Evolutionary conservation across 805 yeast genomes (phyloP), one percentile per base, ranked within the genome.

Genomic region (Hermanozyma aechmeae): DNA sequence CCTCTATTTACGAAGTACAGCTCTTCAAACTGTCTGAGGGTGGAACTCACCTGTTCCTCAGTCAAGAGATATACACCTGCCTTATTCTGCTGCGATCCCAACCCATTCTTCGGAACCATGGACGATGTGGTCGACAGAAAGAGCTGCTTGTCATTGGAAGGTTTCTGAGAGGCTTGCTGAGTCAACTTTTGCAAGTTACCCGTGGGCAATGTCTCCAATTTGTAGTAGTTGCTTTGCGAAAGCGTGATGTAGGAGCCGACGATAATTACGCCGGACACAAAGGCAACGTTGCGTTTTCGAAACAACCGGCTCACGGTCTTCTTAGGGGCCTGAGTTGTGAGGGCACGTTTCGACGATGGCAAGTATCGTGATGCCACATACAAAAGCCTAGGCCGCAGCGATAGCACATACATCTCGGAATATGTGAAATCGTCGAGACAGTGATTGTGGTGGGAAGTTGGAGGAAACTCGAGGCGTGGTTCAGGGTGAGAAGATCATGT

Each of bases 1-100:
- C 89, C 87, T 34, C 96, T 68, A 40, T 81, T 78, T 13, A 89
- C 89, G 19, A 60, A 51, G 45, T 78, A 83, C 37, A 89, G 76
- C 52, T 87, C 92, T 49, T 89, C 95, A 40, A 65, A 63, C 40
- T 76, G 75, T 34, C 87, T 71, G 38, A 87, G 62, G 35, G 72
- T 68, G 17, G 65, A 57, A 26, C 85, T 70, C 7, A 86, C 86
- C 44, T 84, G 87, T 17, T 72, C 79, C 15, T 79, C 86, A 14
- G 66, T 65, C 28, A 80, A 57, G 13, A 79, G 49, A 30, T 65
- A 66, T 2, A 79, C 61, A 3, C 73, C 77, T 38, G 72, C 71
- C 35, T 76, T 72, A 41, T 66, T 57, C 40, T 61, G 69, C 28
- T 58, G 65, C 22, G 58, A 54, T 4, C 68, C 56, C 13, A 63